Base-by-base conservation (phyloP, 108 stramenopile genomes). In the Mediolabrus comicus region DNA sequence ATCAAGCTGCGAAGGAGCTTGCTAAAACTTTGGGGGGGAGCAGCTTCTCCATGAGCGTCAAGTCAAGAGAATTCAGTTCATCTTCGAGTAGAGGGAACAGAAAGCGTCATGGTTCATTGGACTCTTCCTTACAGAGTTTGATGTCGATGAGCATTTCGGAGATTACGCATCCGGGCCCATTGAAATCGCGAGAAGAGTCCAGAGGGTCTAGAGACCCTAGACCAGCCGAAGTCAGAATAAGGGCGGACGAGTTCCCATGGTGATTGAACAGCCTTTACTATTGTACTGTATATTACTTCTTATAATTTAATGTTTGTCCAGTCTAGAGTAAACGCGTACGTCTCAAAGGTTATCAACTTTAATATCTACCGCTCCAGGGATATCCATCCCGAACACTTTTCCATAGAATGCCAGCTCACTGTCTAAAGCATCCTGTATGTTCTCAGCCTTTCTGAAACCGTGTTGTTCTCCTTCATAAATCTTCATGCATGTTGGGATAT, bases 401-500 rank as follows among this genome's bases (percentile, higher is more conserved):
- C 86, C 82, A 69, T 79, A 93, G 63, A 93, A 93, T 13, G 77
- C 80, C 43, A 87, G 53, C 74, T 93, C 92, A 58, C 74, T 75
- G 64, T 84, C 84, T 1, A 93, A 62, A 1, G 89, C 87, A 65
- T 94, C 84, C 43, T 84, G 63, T 26, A 89, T 91, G 64, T 94
- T 89, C 65, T 87, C 85, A n/a, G 89, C 77, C 72, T 94, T 89
- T 52, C 92, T 83, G 59, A 94, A 94, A 4, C 92, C 92, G 62
- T 94, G 92, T 69, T 91, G 89, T 67, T 94, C 92, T 34, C 87
- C 88, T 58, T 89, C 81, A 67, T 94, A 94, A 2, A 94, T 68
- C 41, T 86, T 85, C 27, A 94, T 63, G 31, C 71, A 74, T 0
- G 87, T 85, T 8, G 89, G 86, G 25, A 94, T 79, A 0, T 77